phyloP scores from a whole-genome alignment of 495 filamentous ascomycete species.

The Clohesyomyces aquaticus region DNA sequence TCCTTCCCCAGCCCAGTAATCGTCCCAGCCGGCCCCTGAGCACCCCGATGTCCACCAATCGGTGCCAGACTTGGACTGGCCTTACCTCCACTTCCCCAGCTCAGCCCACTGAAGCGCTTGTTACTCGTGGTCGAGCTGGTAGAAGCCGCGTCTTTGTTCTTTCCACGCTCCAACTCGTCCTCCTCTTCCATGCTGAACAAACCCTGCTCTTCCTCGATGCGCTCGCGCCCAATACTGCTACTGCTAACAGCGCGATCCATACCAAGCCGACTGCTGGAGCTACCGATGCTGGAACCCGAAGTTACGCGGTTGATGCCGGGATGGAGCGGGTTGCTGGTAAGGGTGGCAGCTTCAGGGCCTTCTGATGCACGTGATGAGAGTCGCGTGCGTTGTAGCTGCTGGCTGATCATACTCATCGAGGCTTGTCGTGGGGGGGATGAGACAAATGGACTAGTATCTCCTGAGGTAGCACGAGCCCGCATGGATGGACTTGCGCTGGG shows the following conservation, averaged over 20 bases:
- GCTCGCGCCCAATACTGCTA: constrained; percentile 42
- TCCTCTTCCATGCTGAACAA: constrained; percentile 51
- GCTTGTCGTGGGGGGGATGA: constrained; percentile 67
- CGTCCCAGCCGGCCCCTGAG: not conserved
- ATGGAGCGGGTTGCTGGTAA: constrained; percentile 23
- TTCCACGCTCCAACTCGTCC: constrained; percentile 26
- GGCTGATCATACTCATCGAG: constrained; percentile 52
- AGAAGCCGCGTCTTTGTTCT: constrained; percentile 34
- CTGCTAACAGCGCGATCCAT: constrained; percentile 46
- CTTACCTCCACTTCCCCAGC: constrained; percentile 33
- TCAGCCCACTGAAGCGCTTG: constrained; percentile 36
- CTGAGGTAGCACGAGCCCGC: constrained; percentile 55
- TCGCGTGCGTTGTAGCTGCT: constrained; percentile 52
- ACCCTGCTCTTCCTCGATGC: constrained; percentile 49
- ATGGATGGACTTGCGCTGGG: constrained; percentile 68
- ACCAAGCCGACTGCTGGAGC: constrained; percentile 30
- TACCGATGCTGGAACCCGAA: constrained; percentile 34
- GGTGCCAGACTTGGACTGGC: constrained; percentile 35
- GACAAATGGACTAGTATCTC: constrained; percentile 66
- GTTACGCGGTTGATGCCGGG: constrained; percentile 33
- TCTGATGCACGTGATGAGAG: constrained; percentile 42
- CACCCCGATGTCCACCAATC: constrained; percentile 38
- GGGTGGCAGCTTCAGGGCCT: constrained; percentile 23
- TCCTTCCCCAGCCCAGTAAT: constrained; percentile 7
- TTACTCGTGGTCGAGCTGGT: constrained; percentile 24